Percentiles rank a stretch among this genome's conserved stretches.
phyloP scores from a whole-genome alignment of 257 asterid species.

The Ballota nigra region DNA sequence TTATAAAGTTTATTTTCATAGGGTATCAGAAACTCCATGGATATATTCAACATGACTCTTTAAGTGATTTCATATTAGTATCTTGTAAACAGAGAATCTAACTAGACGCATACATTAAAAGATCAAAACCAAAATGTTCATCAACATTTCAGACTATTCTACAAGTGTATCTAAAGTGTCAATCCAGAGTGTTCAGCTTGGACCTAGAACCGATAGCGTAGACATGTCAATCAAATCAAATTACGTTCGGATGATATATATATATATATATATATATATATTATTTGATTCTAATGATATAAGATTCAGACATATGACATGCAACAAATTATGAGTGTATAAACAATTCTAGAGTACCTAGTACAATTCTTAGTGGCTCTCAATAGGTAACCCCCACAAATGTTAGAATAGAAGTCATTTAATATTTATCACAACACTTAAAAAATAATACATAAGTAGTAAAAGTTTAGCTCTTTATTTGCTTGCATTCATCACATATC shows the following conservation, averaged over 20 bases:
- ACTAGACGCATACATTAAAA: background rate
- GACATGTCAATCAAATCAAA: background rate
- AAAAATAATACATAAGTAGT: background rate
- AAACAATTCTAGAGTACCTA: background rate
- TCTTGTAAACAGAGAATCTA: background rate
- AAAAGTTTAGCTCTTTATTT: background rate
- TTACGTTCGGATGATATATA: background rate
- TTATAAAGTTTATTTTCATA: background rate
- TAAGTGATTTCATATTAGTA: background rate
- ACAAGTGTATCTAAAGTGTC: background rate
- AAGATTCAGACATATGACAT: background rate
- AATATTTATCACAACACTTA: background rate
- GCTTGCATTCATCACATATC: background rate
- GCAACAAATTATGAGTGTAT: background rate
- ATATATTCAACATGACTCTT: background rate
- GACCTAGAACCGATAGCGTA: background rate
- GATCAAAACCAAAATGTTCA: background rate
- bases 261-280: background rate
- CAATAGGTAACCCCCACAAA: background rate
- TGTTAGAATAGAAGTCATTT: constrained; percentile 5
- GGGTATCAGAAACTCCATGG: background rate
- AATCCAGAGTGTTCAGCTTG: background rate
- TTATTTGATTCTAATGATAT: background rate
- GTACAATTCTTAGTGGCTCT: background rate
- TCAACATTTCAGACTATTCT: background rate